phyloP scores from a whole-genome alignment of 805 yeast species.

The Yarrowia phangngaensis region DNA sequence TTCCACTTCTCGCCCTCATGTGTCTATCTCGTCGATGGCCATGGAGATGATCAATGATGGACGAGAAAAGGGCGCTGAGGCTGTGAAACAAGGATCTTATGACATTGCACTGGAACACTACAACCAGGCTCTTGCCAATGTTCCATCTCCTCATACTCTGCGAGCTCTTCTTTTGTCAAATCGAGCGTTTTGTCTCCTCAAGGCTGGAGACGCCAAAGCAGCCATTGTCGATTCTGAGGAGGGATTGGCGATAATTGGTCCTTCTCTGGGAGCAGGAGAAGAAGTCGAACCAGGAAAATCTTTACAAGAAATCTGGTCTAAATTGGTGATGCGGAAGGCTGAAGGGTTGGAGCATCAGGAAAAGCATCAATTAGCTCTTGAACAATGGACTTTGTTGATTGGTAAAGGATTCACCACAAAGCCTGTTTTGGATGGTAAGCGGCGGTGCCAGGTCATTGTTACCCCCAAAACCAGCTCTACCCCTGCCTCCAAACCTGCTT shows the following conservation, averaged over 20 bases:
- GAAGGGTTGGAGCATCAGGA: slow-evolving; percentile 83
- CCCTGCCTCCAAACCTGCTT: slow-evolving; percentile 27
- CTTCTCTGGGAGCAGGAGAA: slow-evolving; percentile 42
- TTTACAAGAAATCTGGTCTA: slow-evolving; percentile 68
- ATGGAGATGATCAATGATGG: slow-evolving; percentile 36
- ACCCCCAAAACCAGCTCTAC: slow-evolving; percentile 38
- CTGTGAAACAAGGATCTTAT: slow-evolving; percentile 82
- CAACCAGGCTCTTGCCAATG: slow-evolving; percentile 49
- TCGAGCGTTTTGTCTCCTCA: slow-evolving; percentile 61
- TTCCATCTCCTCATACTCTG: slow-evolving; percentile 63
- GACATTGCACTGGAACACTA: slow-evolving; percentile 59
- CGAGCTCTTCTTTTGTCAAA: slow-evolving; percentile 71
- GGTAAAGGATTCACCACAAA: slow-evolving; percentile 64
- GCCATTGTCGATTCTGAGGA: slow-evolving; percentile 48
- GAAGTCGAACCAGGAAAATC: slow-evolving; percentile 50
- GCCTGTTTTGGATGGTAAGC: slow-evolving; percentile 69
- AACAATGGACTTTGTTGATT: slow-evolving; percentile 57
- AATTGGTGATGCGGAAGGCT: slow-evolving; percentile 65
- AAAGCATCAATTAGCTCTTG: slow-evolving; percentile 59
- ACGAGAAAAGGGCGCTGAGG: slow-evolving; percentile 50
- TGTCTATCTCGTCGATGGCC: slow-evolving; percentile 36
- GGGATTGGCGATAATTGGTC: slow-evolving; percentile 46
- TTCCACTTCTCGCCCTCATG: slow-evolving; percentile 31
- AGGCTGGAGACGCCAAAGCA: slow-evolving; percentile 63
- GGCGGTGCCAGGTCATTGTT: slow-evolving; percentile 66